Conservation (phyloP, 1,139 yeast genomes). For the Sugiyamaella neomexicana region DNA sequence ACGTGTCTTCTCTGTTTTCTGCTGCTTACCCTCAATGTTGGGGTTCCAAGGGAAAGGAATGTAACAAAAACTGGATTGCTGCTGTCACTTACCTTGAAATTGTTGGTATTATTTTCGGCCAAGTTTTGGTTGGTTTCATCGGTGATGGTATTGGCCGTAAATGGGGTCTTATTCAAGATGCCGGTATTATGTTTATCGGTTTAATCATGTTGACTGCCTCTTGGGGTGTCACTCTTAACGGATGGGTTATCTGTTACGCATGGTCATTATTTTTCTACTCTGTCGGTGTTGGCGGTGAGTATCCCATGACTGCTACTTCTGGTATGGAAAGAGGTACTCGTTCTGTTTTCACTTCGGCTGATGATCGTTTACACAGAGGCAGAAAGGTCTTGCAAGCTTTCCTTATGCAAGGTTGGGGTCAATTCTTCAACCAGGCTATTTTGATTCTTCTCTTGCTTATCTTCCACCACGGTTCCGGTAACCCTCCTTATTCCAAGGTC, state of each 20-base stretch:
- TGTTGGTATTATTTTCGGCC: constrained; percentile 93
- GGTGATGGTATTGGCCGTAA: constrained; percentile 90
- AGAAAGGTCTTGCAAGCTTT: constrained; percentile 44
- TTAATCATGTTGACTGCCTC: constrained; percentile 71
- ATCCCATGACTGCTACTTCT: constrained; percentile 81
- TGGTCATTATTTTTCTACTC: constrained; percentile 56
- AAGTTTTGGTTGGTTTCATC: constrained; percentile 76
- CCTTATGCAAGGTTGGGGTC: constrained; percentile 49
- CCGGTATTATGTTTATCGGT: constrained; percentile 51
- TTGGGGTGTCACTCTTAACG: constrained; percentile 43
- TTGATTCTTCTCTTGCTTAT: constrained; percentile 40
- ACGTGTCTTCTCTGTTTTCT: constrained; percentile 36
- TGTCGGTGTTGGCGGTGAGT: constrained; percentile 99
- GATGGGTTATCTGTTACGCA: constrained; percentile 60
- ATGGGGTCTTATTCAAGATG: constrained; percentile 56
- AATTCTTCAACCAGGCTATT: constrained; percentile 44
- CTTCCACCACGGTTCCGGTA: constrained; percentile 54
- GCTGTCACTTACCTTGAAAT: constrained; percentile 41
- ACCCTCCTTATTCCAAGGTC: constrained; percentile 36
- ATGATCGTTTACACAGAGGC: constrained; percentile 45
- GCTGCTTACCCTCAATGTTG: constrained; percentile 44
- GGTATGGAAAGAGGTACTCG: constrained; percentile 43
- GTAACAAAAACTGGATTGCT: constrained; percentile 40
- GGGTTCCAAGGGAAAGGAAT: constrained; percentile 31
- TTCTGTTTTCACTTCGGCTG: constrained; percentile 35